Evolutionary conservation across 2,329 filamentous ascomycete genomes (phyloP).

Genomic region (Teratosphaeria gauchensis): DNA sequence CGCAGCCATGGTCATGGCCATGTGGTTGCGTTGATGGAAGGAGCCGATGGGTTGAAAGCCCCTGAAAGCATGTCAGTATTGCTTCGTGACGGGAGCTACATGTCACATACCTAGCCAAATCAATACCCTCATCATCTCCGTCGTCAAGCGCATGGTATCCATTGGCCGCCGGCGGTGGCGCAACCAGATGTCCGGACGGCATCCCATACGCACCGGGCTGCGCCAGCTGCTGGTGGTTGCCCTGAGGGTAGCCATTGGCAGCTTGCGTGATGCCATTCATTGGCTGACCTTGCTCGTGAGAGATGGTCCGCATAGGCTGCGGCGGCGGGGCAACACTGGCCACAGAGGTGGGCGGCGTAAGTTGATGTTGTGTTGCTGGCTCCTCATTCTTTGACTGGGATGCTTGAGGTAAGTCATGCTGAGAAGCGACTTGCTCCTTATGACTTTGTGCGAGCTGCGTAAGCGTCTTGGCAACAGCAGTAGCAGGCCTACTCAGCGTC

Average conservation of each 20-base stretch:
- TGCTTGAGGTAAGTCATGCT: slow-evolving; percentile 11
- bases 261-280: not conserved
- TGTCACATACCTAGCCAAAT: slow-evolving; percentile 38
- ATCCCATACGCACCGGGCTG: not conserved
- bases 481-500: slow-evolving; percentile 21
- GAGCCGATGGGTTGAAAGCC: slow-evolving; percentile 42
- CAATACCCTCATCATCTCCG: slow-evolving; percentile 38
- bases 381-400: not conserved
- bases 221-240: slow-evolving; percentile 2
- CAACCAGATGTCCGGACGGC: not conserved
- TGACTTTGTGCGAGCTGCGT: slow-evolving; percentile 16
- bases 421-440: slow-evolving; percentile 7
- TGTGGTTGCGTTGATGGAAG: slow-evolving; percentile 32
- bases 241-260: not conserved
- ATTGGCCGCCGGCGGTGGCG: slow-evolving; percentile 4
- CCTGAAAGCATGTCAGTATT: slow-evolving; percentile 22
- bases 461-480: slow-evolving; percentile 23
- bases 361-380: not conserved
- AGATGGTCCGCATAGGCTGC: not conserved
- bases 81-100: not conserved
- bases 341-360: not conserved
- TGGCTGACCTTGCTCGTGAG: not conserved
- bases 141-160: slow-evolving; percentile 30
- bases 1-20: slow-evolving; percentile 18
- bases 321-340: not conserved